Evolutionary conservation across 2,329 filamentous ascomycete species (phyloP).

Genomic region (Hypoxylon sp.): DNA sequence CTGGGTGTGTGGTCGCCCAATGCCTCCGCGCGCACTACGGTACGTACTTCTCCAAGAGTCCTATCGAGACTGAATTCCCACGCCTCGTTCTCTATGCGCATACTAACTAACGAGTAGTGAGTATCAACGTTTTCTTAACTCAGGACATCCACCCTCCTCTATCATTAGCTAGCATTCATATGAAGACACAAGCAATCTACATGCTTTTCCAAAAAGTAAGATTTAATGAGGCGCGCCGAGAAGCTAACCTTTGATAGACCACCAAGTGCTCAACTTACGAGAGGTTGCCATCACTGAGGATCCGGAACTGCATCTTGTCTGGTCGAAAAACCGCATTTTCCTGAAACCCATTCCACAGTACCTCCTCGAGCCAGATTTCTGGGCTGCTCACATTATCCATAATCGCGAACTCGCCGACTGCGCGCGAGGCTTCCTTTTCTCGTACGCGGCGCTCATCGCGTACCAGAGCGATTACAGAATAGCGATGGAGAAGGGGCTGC

Average conservation of each 20-base stretch:
- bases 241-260: slow-evolving; percentile 44
- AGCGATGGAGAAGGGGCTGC: slow-evolving; percentile 54
- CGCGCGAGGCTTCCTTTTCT: slow-evolving; percentile 58
- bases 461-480: slow-evolving; percentile 59
- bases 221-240: not conserved
- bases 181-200: not conserved
- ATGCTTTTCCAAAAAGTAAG: not conserved
- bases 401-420: slow-evolving; percentile 50
- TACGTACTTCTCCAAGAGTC: slow-evolving; percentile 10
- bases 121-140: not conserved
- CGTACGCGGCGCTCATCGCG: slow-evolving; percentile 57
- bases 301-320: slow-evolving; percentile 59
- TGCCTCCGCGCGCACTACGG: slow-evolving; percentile 58
- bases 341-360: slow-evolving; percentile 61
- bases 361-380: slow-evolving; percentile 57
- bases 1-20: slow-evolving; percentile 54
- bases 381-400: slow-evolving; percentile 51
- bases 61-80: not conserved
- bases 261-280: slow-evolving; percentile 55
- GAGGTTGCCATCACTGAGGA: slow-evolving; percentile 58
- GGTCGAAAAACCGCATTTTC: slow-evolving; percentile 57
- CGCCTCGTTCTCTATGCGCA: not conserved
- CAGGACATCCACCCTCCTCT: not conserved
- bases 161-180: not conserved
- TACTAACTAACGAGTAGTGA: slow-evolving; percentile 26